Evolutionary conservation across 2,329 filamentous ascomycete genomes (phyloP), one percentile per base, ranked within the genome.

Genomic region (Claviceps arundinis): DNA sequence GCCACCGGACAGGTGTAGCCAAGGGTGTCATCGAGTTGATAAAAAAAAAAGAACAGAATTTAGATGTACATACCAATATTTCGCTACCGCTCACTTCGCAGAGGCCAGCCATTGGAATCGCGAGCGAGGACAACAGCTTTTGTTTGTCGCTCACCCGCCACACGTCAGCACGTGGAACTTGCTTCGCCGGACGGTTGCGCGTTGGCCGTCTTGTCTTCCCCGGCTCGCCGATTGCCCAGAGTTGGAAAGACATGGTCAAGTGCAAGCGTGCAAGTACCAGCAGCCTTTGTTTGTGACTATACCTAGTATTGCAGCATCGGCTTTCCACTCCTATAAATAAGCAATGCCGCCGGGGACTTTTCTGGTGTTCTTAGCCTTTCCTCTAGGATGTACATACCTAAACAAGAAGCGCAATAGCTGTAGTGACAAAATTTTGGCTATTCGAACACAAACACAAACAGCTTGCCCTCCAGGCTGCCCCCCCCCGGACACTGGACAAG

Each of bases 91-190:
- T 24, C 41, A 13, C 49, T 45, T 22, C 49, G 37, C 42, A 11
- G 26, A 22, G 22, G 24, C 9, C 19, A 30, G 22, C 43, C 37
- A 47, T 51, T 46, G 34, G 22, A 43, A 38, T 26, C 19, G 43
- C 49, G 42, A 40, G 37, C 8, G 30, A 37, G n/a, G 43, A 26
- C 24, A 24, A 19, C 50, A 40, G 30, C 40, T 48, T 43, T 42
- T 30, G 37, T 40, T 38, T 44, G 47, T 50, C 37, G 42, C 42
- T 48, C 52, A 50, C 50, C 48, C 48, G 52, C 48, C 48, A 44
- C 37, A 30, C 48, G 48, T 44, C 52, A 51, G 48, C 52, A 53
- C 52, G 45, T 48, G 52, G 52, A 53, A 45, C 48, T 30, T 44
- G 51, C 47, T 38, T 38, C 17, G 44, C 26, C 43, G 37, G 51